phyloP scores from a whole-genome alignment of 352 stramenopile genomes.

The Phytopythium montanum region DNA sequence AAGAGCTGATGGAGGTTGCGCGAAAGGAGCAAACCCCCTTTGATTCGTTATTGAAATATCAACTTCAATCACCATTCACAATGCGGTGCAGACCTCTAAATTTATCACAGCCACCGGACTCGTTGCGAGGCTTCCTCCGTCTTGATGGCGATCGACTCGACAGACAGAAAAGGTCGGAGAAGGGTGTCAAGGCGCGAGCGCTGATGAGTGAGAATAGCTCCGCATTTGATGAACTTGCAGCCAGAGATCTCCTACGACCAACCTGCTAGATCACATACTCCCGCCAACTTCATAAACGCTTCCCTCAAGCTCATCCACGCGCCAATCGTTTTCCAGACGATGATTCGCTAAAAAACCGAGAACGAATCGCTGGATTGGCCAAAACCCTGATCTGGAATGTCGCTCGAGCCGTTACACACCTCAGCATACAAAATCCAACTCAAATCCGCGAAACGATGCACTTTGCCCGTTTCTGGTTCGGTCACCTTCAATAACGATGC shows the following conservation, averaged over 20 bases:
- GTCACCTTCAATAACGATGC: conserved; percentile 1
- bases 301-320: neutral
- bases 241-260: too few species aligned
- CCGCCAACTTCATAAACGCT: neutral
- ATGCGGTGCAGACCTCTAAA: too few species aligned
- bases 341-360: too few species aligned
- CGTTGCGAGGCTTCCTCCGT: too few species aligned
- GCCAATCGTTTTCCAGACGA: neutral
- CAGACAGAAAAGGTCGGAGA: neutral
- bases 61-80: conserved; percentile 8
- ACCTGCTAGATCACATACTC: neutral
- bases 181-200: neutral
- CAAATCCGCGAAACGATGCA: neutral
- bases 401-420: neutral
- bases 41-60: conserved; percentile 6
- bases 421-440: conserved; percentile 1
- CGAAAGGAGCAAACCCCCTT: neutral
- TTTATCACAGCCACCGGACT: too few species aligned
- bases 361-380: neutral
- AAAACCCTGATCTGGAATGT: neutral
- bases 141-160: neutral
- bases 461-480: neutral
- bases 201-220: neutral
- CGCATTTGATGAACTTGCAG: neutral
- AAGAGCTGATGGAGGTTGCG: neutral